Base-by-base conservation (phyloP, 768 basidiomycete genomes). In the Lenzites betulinus region DNA sequence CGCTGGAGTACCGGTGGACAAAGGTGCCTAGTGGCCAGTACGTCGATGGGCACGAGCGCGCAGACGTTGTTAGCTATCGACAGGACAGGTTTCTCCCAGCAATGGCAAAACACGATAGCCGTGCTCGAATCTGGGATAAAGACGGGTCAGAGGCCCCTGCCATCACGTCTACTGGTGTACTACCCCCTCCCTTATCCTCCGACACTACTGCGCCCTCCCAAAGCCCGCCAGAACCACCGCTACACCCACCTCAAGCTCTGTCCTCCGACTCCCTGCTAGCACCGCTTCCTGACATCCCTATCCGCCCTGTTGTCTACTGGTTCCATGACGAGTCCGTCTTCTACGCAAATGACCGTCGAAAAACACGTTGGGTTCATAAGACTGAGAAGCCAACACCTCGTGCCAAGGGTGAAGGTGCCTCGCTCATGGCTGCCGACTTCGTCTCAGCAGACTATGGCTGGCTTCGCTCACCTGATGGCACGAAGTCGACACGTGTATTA, bases 401-500 rank as follows among this genome's bases (percentile, higher is more conserved):
- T 2, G 35, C 67, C 7, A 81, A 81, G 59, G 77, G 77, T 0
- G 77, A 79, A 58, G 78, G 77, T 0, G 51, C 51, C 0, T 79
- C 77, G 6, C 23, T 78, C 1, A 81, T 79, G 76, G 65, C 74
- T 12, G 70, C 73, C 0, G 73, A 77, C 44, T 78, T 75, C 56
- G 59, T 77, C 13, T 76, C 72, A 0, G 71, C 74, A 0, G 65
- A 67, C 30, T 67, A 66, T 56, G 65, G 70, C 3, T 69, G 67
- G 75, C 71, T 67, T 61, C 53, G 46, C 15, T 69, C 67, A 5
- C 59, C 58, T 1, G 67, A 69, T 61, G 63, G 66, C 15, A 58
- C 51, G 8, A 51, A 63, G 28, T 57, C 60, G 18, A 60, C 68
- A 1, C 43, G 55, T 7, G 39, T 64, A 7, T 16, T 69, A 7